Evolutionary conservation across 2,329 filamentous ascomycete genomes (phyloP), one percentile per base, ranked within the genome.

Genomic region (Cladorrhinum sp.): DNA sequence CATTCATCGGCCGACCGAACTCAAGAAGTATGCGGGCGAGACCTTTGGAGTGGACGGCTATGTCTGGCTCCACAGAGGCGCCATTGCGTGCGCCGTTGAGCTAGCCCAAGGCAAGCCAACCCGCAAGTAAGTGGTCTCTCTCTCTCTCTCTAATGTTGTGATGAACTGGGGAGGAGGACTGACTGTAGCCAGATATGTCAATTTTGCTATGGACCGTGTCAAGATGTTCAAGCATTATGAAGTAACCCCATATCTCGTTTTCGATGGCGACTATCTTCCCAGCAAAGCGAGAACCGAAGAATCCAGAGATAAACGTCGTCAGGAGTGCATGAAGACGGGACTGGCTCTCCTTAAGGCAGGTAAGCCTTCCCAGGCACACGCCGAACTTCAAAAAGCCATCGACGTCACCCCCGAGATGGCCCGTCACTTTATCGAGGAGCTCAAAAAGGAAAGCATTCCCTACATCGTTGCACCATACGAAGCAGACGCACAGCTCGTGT

Each of bases 381-480:
- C 87, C 51, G 92, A 98, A 74, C 84, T 98, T 60, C 94, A 98
- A 72, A 99, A 98, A 74, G 90, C 93, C 51, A 89, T 98, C 62
- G 95, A 99, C 73, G 87, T 99, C 39, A 98, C 95, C 1, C 94
- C 96, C 1, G 88, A 95, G 69, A 99, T 99, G 96, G 95, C 95
- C 7, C 86, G 91, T 6, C 83, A 90, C 66, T 78, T 98, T 57
- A 99, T 99, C 61, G 92, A 97, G 67, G 91, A 96, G 73, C 81
- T 98, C 69, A 97, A 96, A 76, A 85, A 86, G 69, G 79, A 88
- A 70, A 82, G 86, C 42, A 83, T 99, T 16, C 84, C 91, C 60
- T 98, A 96, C 72, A 82, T 99, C 59, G 96, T 99, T 18, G 95
- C 95, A 0, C 95, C 95, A 0, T 99, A 97, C 75, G 95, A 99